Base-by-base conservation (phyloP, 2,329 filamentous ascomycete genomes). In the Thyridium curvatum region DNA sequence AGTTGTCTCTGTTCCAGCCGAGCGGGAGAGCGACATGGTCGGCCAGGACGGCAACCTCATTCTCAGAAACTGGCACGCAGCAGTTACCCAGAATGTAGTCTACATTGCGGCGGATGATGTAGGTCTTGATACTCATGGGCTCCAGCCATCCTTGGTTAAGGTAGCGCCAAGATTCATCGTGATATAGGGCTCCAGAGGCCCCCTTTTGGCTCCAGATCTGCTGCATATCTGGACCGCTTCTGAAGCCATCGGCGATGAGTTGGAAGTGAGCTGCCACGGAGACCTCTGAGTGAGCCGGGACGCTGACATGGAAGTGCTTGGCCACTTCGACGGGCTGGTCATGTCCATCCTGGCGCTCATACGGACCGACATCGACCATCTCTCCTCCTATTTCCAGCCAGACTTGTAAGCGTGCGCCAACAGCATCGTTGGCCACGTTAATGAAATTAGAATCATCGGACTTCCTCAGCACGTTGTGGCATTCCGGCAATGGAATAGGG, bases 1-100 rank as follows among this genome's bases (percentile, higher is more conserved):
- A 48, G 18, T 50, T 51, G 29, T 51, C 48, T 7, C 48, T 36
- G 12, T 49, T 49, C 47, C 47, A 51, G 7, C 47, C 48, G 8
- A 51, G 38, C 12, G 44, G 47, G 14, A 51, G 33, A 1, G 48
- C 48, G 12, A 47, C 38, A 34, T 50, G 47, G 28, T 51, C 48
- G 7, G 48, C 40, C 6, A 50, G 29, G 17, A 49, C 30, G 5
- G 35, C 41, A 15, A 42, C 37, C 9, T 18, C 30, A 4, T 34
- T 16, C 3, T 32, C 10, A n/a, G 33, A 31, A 7, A 46, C 12
- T 2, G 48, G 40, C 10, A 45, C 18, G 15, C 38, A 39, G 16
- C 46, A 49, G 28, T 37, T 44, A 3, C 42, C 45, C 10, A 50
- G 31, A 30, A 50, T 48, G 7, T 50, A 50, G 30, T 49, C 46